Conservation (phyloP, 2,329 filamentous ascomycete genomes). For the Colletotrichum musae region DNA sequence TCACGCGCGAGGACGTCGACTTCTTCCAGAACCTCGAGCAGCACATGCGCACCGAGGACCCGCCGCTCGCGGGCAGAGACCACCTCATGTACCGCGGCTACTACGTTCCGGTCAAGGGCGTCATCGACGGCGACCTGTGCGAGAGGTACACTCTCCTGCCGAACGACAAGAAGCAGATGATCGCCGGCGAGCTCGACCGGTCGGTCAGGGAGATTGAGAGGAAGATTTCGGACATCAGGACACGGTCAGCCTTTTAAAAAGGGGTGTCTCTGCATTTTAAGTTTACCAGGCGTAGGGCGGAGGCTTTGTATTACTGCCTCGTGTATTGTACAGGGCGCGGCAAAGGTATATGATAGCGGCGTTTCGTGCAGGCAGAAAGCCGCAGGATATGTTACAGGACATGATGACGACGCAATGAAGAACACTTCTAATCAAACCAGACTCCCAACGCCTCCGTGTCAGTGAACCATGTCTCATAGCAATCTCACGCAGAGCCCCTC, state of each 20-base stretch:
- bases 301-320: neutral
- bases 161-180: slow-evolving; percentile 93
- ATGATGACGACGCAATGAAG: slow-evolving; percentile 42
- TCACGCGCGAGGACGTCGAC: slow-evolving; percentile 92
- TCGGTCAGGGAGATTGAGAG: slow-evolving; percentile 94
- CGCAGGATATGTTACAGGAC: slow-evolving; percentile 31
- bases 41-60: slow-evolving; percentile 87
- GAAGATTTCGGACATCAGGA: slow-evolving; percentile 84
- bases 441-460: slow-evolving; percentile 17
- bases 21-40: slow-evolving; percentile 97
- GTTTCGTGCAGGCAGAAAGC: slow-evolving; percentile 39
- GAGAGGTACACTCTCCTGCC: slow-evolving; percentile 89
- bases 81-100: slow-evolving; percentile 97
- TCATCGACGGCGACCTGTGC: slow-evolving; percentile 96
- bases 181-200: slow-evolving; percentile 92
- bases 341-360: slow-evolving; percentile 34
- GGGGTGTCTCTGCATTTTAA: neutral
- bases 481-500: slow-evolving; percentile 44
- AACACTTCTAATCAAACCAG: slow-evolving; percentile 38
- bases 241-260: slow-evolving; percentile 70
- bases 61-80: slow-evolving; percentile 91
- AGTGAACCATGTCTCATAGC: neutral
- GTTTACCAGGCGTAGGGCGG: neutral
- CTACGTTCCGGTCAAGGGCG: slow-evolving; percentile 95
- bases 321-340: slow-evolving; percentile 36